Evolutionary conservation across 805 yeast species (phyloP).

Genomic region (Candida dendrica): DNA sequence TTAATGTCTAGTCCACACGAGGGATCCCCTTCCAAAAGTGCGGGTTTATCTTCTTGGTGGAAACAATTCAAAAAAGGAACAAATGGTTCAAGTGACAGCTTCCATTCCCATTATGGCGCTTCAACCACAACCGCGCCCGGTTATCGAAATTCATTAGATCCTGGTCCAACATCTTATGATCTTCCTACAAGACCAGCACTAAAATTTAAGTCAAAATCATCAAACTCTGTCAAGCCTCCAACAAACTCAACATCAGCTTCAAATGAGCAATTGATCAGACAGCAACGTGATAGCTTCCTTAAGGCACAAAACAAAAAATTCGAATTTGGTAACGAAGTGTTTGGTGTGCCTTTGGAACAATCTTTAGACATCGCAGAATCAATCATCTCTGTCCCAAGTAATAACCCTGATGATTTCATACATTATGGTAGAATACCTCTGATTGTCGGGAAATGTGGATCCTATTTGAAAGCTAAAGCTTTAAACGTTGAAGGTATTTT

Average conservation of each 20-base stretch:
- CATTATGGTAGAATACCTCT: slow-evolving; percentile 87
- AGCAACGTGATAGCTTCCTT: slow-evolving; percentile 31
- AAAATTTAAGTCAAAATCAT: slow-evolving; percentile 30
- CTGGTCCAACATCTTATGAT: background rate
- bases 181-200: slow-evolving; percentile 21
- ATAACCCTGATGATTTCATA: slow-evolving; percentile 50
- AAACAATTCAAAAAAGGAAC: slow-evolving; percentile 27
- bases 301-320: slow-evolving; percentile 23
- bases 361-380: slow-evolving; percentile 76
- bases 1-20: slow-evolving; percentile 8
- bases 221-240: slow-evolving; percentile 19
- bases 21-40: slow-evolving; percentile 24
- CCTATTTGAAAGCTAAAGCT: slow-evolving; percentile 70
- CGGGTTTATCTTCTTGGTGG: slow-evolving; percentile 34
- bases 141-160: background rate
- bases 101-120: background rate
- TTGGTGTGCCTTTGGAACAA: slow-evolving; percentile 72
- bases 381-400: slow-evolving; percentile 56
- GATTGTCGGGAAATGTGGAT: slow-evolving; percentile 94
- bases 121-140: slow-evolving; percentile 18
- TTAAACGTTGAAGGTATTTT: slow-evolving; percentile 85
- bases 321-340: slow-evolving; percentile 42
- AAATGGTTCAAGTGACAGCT: slow-evolving; percentile 15
- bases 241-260: slow-evolving; percentile 3
- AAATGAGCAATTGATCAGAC: slow-evolving; percentile 20